These are phyloP conservation scores for Plasmodium billcollinsi DNA, from an alignment of 169 alveolate genomes.

Conservation along the genomic window DNA sequence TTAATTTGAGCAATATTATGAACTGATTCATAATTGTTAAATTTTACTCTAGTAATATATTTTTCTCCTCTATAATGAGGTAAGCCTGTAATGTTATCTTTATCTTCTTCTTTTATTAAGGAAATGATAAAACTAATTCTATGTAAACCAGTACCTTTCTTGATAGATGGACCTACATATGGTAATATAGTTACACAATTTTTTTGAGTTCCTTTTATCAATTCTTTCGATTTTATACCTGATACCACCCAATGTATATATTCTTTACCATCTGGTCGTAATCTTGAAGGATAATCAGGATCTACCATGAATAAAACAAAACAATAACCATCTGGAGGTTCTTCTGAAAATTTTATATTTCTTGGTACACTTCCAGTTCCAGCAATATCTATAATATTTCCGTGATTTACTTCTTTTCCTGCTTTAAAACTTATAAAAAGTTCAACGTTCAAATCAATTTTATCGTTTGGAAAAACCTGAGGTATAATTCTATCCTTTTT, in stretches of 20 bases:
- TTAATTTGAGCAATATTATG: constrained; percentile 46
- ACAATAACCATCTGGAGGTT: constrained; percentile 74
- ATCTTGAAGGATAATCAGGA: constrained; percentile 71
- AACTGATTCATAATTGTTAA: constrained; percentile 47
- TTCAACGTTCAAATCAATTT: constrained; percentile 41
- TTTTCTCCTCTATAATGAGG: constrained; percentile 70
- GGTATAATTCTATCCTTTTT: constrained; percentile 74
- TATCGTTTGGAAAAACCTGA: constrained; percentile 62
- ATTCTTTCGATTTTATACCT: constrained; percentile 71
- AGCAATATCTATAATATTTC: constrained; percentile 46
- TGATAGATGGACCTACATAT: constrained; percentile 68
- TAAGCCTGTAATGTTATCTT: constrained; percentile 37
- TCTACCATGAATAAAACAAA: constrained; percentile 70
- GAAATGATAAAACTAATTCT: constrained; percentile 58
- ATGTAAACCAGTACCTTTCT: constrained; percentile 73
- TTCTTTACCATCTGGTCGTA: constrained; percentile 74
- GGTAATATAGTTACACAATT: constrained; percentile 63
- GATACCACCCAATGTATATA: constrained; percentile 74
- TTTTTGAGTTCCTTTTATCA: constrained; percentile 66
- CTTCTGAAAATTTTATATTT: constrained; percentile 64
- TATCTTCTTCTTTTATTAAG: constrained; percentile 65
- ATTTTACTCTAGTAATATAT: constrained; percentile 63
- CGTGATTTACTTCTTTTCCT: constrained; percentile 71
- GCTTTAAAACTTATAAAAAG: constrained; percentile 57
- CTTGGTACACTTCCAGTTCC: constrained; percentile 76